These are phyloP conservation scores for Ogataea allantospora DNA, from an alignment of 805 yeast species.

Conservation along the genomic window DNA sequence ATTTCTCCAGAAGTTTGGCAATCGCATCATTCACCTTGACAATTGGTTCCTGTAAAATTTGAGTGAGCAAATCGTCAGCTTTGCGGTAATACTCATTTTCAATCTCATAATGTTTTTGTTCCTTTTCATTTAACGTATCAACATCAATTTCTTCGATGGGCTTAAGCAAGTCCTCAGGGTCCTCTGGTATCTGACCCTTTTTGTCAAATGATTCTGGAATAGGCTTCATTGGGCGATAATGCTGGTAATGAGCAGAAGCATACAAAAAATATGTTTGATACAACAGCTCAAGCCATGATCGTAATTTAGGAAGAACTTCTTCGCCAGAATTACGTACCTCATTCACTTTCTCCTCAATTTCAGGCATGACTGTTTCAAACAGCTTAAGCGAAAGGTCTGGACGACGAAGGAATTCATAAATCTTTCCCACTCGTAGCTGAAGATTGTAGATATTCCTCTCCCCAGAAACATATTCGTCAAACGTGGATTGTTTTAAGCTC, in stretches of 20 bases:
- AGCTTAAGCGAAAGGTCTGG: constrained; percentile 50
- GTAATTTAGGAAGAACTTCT: constrained; percentile 30
- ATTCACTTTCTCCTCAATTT: constrained; percentile 26
- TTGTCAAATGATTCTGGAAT: constrained; percentile 34
- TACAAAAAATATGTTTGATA: constrained; percentile 79
- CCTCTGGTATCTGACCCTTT: constrained; percentile 21
- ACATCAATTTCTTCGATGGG: constrained; percentile 24
- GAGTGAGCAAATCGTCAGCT: constrained; percentile 62
- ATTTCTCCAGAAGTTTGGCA: constrained; percentile 23
- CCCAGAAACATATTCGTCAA: constrained; percentile 43
- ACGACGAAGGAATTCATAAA: constrained; percentile 54
- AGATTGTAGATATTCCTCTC: constrained; percentile 49
- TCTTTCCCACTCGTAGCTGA: constrained; percentile 63
- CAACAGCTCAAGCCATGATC: constrained; percentile 56
- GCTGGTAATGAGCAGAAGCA: constrained; percentile 70
- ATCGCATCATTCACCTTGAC: constrained; percentile 35
- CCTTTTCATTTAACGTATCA: constrained; percentile 22
- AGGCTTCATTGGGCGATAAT: constrained; percentile 37
- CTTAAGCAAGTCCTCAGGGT: constrained; percentile 26
- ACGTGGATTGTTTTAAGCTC: constrained; percentile 59
- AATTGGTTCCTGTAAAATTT: constrained; percentile 44
- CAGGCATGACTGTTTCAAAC: constrained; percentile 42
- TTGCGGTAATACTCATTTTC: constrained; percentile 55
- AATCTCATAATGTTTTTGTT: constrained; percentile 35
- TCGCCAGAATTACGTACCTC: constrained; percentile 13